These are phyloP conservation scores for Neopestalotiopsis rosae DNA, from an alignment of 2,329 filamentous ascomycete species.

Conservation along the genomic window DNA sequence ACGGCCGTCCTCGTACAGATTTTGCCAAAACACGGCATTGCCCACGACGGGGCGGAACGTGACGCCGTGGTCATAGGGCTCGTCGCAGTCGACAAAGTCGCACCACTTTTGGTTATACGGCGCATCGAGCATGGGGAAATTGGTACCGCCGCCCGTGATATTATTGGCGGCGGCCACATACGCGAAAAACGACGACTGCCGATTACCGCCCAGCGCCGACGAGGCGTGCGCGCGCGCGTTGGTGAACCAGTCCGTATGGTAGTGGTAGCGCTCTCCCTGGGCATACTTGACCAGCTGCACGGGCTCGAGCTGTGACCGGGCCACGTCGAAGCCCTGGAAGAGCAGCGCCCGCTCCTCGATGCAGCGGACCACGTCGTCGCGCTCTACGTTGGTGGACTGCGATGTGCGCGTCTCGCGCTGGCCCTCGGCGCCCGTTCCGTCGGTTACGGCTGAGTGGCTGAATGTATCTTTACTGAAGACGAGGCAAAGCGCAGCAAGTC, in stretches of 20 bases:
- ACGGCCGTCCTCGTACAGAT: constrained; percentile 43
- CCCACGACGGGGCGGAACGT: constrained; percentile 53
- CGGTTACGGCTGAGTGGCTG: constrained; percentile 47
- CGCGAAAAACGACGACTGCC: constrained; percentile 52
- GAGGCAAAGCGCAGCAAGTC: not conserved
- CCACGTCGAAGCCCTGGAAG: constrained; percentile 50
- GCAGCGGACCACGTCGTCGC: constrained; percentile 49
- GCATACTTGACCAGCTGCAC: constrained; percentile 55
- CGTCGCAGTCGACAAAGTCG: constrained; percentile 52
- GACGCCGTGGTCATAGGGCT: constrained; percentile 50
- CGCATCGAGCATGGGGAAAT: constrained; percentile 49
- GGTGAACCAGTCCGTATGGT: constrained; percentile 58
- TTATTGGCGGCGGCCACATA: constrained; percentile 47
- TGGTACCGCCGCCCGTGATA: constrained; percentile 52
- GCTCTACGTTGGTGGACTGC: constrained; percentile 49
- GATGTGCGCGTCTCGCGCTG: constrained; percentile 48
- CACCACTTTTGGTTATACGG: constrained; percentile 48
- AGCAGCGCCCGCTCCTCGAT: constrained; percentile 51
- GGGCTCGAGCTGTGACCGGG: constrained; percentile 47
- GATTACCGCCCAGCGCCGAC: constrained; percentile 47
- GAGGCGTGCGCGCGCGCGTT: constrained; percentile 41
- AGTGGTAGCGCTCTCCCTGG: constrained; percentile 50
- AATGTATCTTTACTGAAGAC: constrained; percentile 46
- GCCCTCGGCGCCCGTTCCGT: constrained; percentile 37
- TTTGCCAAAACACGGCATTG: constrained; percentile 56